Percentiles rank a stretch among this genome's conserved stretches.
Evolutionary conservation across 768 basidiomycete genomes (phyloP).

Genomic region (Serendipita indica): DNA sequence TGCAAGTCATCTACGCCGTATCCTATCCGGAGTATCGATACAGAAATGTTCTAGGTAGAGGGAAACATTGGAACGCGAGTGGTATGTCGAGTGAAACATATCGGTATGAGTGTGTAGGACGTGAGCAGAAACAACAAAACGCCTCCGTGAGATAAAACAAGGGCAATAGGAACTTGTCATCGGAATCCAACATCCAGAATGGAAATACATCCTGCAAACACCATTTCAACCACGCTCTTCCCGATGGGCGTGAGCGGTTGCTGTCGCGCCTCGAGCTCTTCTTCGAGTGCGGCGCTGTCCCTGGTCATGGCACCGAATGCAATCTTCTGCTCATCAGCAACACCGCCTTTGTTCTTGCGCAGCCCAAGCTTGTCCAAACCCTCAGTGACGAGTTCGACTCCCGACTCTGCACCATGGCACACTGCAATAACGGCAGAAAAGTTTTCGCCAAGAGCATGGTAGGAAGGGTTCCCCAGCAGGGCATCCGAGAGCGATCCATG

Average conservation of each 20-base stretch:
- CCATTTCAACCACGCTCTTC: conserved; percentile 37
- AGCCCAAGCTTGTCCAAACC: conserved; percentile 65
- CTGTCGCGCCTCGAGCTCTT: conserved; percentile 23
- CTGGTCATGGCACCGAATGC: conserved; percentile 22
- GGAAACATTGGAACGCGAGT: too few relatives aligned
- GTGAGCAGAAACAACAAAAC: too few relatives aligned
- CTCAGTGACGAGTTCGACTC: conserved; percentile 64
- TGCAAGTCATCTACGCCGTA: too few relatives aligned
- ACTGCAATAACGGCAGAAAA: conserved; percentile 25
- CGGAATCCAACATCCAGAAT: conserved; percentile 17
- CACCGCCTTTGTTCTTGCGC: not conserved
- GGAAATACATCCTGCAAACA: conserved; percentile 40
- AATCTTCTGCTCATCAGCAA: not conserved
- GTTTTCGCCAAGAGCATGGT: conserved; percentile 15
- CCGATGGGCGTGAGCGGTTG: conserved; percentile 33
- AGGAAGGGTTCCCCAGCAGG: conserved; percentile 19
- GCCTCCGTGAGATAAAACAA: too few relatives aligned
- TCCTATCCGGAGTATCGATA: too few relatives aligned
- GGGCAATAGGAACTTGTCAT: not conserved
- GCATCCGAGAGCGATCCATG: conserved; percentile 40
- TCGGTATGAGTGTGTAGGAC: too few relatives aligned
- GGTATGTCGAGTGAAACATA: too few relatives aligned
- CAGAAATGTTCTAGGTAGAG: too few relatives aligned
- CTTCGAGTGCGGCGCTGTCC: conserved; percentile 24
- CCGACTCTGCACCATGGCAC: conserved; percentile 24